Evolutionary conservation across 805 yeast genomes (phyloP), one percentile per base, ranked within the genome.

Genomic region (Gaillardinia entomophila): DNA sequence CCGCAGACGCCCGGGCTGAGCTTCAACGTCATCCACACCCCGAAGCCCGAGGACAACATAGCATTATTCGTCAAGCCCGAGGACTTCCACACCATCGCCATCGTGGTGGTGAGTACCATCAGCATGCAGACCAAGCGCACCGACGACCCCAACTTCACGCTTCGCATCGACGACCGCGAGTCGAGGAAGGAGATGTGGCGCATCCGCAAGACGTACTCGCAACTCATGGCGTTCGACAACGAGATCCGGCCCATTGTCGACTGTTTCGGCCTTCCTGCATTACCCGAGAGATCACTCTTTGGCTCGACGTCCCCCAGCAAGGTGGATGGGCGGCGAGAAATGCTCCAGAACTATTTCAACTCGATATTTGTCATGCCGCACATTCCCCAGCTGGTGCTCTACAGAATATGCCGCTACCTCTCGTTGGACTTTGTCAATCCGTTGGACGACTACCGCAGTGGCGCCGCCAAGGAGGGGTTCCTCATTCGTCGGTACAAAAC

Each of bases 181-280:
- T 58, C 79, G 2, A 62, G 66, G 25, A 77, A 77, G 38, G 86
- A 79, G 45, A 72, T 84, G 65, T 89, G 95, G 82, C 69, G 78
- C 43, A 76, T 86, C 33, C 64, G 77, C 26, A 87, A 87, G 48
- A 55, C 77, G 2, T 71, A 77, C 37, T 60, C 73, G 1, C 81
- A 79, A 44, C 59, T 90, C n/a, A 40, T 63, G 4, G 64, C 68
- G 7, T 66, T 89, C 40, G 94, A 87, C 54, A 55, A 60, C 15
- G 74, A 69, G 25, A 60, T 86, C 8, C 66, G 87, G 40, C 73
- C 73, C 4, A 52, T 62, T 8, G 56, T 65, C 12, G 71, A 68
- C 36, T 65, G 66, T 35, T 71, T 76, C 31, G 75, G 77, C 16
- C 55, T 82, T 18, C 82, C 88, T 0, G 60, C 68, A 6, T 51